These are phyloP conservation scores for Oxyria digyna DNA, from an alignment of 148 eudicot species.

Conservation along the genomic window DNA sequence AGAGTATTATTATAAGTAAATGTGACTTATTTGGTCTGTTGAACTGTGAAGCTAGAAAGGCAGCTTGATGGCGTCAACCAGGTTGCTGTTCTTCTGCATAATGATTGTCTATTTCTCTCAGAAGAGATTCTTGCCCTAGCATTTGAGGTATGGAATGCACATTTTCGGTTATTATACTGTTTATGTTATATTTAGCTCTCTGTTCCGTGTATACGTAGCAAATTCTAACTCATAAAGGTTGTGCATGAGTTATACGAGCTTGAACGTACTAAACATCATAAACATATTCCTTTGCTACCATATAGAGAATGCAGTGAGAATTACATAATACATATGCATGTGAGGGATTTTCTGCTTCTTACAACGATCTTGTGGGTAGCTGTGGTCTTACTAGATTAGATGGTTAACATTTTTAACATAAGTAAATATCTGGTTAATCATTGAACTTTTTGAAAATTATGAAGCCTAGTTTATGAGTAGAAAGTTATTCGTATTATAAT, in stretches of 20 bases:
- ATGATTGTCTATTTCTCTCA: conserved; percentile 85
- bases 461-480: neutral
- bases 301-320: neutral
- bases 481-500: neutral
- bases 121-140: conserved; percentile 81
- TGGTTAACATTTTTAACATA: neutral
- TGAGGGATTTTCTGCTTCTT: neutral
- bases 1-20: neutral
- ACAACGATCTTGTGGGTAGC: neutral
- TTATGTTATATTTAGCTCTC: neutral
- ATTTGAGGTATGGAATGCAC: conserved; percentile 51
- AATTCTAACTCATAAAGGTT: neutral
- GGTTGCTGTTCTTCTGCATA: conserved; percentile 87
- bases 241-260: neutral
- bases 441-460: neutral
- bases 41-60: conserved; percentile 70
- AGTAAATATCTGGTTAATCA: neutral
- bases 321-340: neutral
- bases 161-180: neutral
- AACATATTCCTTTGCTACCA: neutral
- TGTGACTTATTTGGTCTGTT: conserved; percentile 17
- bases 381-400: neutral
- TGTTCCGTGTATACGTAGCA: neutral
- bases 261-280: neutral
- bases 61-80: conserved; percentile 85